Evolutionary conservation across 805 yeast genomes (phyloP), one percentile per base, ranked within the genome.

Genomic region (Candida cerambycidarum): DNA sequence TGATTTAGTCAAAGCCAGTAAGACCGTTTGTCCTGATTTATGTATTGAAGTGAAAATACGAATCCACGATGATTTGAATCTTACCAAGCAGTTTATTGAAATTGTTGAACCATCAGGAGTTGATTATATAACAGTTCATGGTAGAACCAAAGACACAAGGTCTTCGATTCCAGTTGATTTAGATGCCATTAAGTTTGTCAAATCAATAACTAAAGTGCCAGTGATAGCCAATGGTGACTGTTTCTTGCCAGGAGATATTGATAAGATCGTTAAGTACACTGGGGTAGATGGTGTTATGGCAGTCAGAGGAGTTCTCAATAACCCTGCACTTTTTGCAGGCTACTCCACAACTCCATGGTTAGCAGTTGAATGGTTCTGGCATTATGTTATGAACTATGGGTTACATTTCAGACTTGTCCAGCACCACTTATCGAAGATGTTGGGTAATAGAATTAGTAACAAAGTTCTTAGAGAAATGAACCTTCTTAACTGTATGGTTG

Each of bases 181-280:
- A 32, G 93, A 85, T 18, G 96, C 95, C 12, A 90, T 93, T 31
- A 79, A 76, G 54, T 61, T 65, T 8, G 74, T 93, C 12, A 79
- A 80, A 45, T 75, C 75, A 15, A 63, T 69, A n/a, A 73, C 73
- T 0, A 57, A 52, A 3, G 80, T 84, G 0, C 98, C 97, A 0
- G 89, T 93, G 1, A 84, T 93, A n/a, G 97, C 98, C 2, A 93
- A 93, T 57, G 99, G 99, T n/a, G 98, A 93, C 62, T 90, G 96
- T 56, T 85, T 85, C 55, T 58, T 76, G 0, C 63, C 80, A 17
- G 66, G 71, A 13, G 96, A 89, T 58, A 83, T 85, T n/a, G 54
- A 67, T 32, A 57, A 60, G 14, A 90, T 92, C 19, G 78, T 79
- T 0, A 65, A 75, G 10, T 59, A 59, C 39, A 89, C 98, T 0